phyloP scores from a whole-genome alignment of 768 basidiomycete genomes.

The Cyclocybe cylindracea region DNA sequence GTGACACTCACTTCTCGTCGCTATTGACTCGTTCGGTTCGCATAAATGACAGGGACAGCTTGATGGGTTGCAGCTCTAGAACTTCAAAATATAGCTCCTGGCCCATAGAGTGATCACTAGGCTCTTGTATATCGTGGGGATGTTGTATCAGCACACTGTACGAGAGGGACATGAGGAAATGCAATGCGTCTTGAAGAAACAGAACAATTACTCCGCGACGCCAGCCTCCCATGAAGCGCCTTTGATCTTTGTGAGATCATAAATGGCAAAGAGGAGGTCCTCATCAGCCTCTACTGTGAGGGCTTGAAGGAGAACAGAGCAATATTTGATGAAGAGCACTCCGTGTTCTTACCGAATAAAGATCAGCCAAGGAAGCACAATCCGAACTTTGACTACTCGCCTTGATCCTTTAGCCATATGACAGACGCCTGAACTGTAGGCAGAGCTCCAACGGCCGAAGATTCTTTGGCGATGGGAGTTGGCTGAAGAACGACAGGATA shows the following conservation, averaged over 20 bases:
- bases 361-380: not conserved
- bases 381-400: constrained; percentile 36
- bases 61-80: constrained; percentile 92
- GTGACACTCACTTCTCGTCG: constrained; percentile 77
- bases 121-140: constrained; percentile 69
- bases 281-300: constrained; percentile 97
- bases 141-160: constrained; percentile 67
- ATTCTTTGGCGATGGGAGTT: constrained; percentile 79
- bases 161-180: constrained; percentile 2
- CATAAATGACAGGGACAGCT: constrained; percentile 94
- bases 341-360: constrained; percentile 73
- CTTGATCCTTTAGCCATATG: constrained; percentile 91
- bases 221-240: constrained; percentile 89
- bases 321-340: constrained; percentile 97
- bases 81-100: constrained; percentile 94
- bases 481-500: constrained; percentile 96
- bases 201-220: constrained; percentile 63
- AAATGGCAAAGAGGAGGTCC: constrained; percentile 89
- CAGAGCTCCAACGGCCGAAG: constrained; percentile 73
- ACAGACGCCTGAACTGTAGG: constrained; percentile 90
- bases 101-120: constrained; percentile 62
- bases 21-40: constrained; percentile 91
- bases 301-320: constrained; percentile 90
- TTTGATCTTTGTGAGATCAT: constrained; percentile 89
- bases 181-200: not conserved